Evolutionary conservation across 805 yeast species (phyloP), one percentile per base, ranked within the genome.

Genomic region (Metschnikowia corniflorae): DNA sequence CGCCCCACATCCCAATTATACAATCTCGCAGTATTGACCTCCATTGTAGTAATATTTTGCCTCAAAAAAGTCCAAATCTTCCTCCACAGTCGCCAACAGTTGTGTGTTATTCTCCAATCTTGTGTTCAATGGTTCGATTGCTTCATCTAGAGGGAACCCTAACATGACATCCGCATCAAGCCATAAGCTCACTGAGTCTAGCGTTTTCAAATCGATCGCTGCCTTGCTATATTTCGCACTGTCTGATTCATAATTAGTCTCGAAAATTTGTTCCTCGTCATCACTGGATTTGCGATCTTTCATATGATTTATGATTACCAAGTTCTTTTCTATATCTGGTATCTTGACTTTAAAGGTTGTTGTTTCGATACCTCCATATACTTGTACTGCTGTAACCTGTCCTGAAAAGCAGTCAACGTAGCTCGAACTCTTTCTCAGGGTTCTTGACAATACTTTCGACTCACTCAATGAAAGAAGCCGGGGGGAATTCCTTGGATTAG

Each of bases 91-190:
- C 16, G 63, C 57, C 49, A 78, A 71, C 46, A 76, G 82, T 26
- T 71, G 65, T 48, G 74, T 65, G 12, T 95, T 88, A 22, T 76
- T 75, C 10, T 59, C 58, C 43, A 89, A 71, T 57, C 91, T 78
- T 25, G 71, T 70, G 9, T 67, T 54, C 38, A 93, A 65, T 49
- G 93, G 69, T 23, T 70, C 80, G 31, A 80, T 73, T 2, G 98
- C 98, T 58, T 93, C 98, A 25, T 75, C 84, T 17, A 87, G 66
- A 10, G 96, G 89, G 54, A 91, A 93, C 57, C 93, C 97, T 54
- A 93, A 70, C 97, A 93, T 91, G 7, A 91, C 89, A 50, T 88
- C 95, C 0, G 98, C 98, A 8, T 98, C 98, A n/a, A 93, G 71
- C 98, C 98, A 93, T 31, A 93, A 68, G 46, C 79, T 79, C 2